Evolutionary conservation across 441 rosid species (phyloP).

Genomic region (Croton setiger): DNA sequence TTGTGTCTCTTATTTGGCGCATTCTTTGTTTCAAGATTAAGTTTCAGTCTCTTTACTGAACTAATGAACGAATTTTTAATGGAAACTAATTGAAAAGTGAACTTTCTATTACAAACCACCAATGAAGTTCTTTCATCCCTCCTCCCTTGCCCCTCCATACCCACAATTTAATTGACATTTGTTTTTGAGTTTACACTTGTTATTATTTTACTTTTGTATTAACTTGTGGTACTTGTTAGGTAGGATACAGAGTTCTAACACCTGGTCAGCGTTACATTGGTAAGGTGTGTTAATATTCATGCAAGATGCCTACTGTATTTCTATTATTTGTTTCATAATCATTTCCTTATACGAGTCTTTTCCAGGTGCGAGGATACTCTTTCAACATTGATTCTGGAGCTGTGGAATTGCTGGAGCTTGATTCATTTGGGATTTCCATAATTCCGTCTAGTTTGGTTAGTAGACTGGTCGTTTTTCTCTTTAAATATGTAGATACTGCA

Average conservation of each 20-base stretch:
- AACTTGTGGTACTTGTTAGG: slow-evolving; percentile 47
- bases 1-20: neutral
- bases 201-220: slow-evolving; percentile 12
- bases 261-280: slow-evolving; percentile 60
- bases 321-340: neutral
- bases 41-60: neutral
- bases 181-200: too few relatives aligned
- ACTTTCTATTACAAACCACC: neutral
- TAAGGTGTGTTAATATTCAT: slow-evolving; percentile 44
- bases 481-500: slow-evolving; percentile 5
- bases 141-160: neutral
- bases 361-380: slow-evolving; percentile 82
- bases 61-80: neutral
- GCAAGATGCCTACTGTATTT: slow-evolving; percentile 6
- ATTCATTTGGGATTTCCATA: slow-evolving; percentile 80
- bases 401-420: slow-evolving; percentile 78
- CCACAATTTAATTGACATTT: too few relatives aligned
- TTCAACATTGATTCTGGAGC: slow-evolving; percentile 76
- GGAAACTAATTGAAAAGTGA: neutral
- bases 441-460: slow-evolving; percentile 91
- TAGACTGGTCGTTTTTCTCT: slow-evolving; percentile 10
- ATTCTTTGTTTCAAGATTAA: neutral
- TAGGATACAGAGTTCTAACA: slow-evolving; percentile 78
- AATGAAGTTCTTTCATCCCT: too few relatives aligned
- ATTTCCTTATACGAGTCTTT: slow-evolving; percentile 7